These are phyloP conservation scores for Podospora australis DNA, from an alignment of 495 filamentous ascomycete genomes.

Conservation along the genomic window DNA sequence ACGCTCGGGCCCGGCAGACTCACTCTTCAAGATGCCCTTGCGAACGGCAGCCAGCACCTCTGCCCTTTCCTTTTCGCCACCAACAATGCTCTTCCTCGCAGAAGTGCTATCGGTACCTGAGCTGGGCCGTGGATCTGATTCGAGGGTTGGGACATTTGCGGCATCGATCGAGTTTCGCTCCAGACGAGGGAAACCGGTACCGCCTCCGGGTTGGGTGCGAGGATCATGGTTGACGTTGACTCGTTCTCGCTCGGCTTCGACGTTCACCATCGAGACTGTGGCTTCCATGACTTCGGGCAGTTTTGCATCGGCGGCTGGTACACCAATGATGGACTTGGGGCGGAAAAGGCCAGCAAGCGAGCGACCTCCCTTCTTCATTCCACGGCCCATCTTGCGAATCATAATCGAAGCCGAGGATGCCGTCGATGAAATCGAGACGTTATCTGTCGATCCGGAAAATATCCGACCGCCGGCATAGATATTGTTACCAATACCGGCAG, in stretches of 20 bases:
- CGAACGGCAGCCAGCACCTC: conserved; percentile 84
- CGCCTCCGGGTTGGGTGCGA: conserved; percentile 61
- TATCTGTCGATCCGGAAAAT: conserved; percentile 90
- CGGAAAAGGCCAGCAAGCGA: conserved; percentile 93
- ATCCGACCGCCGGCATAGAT: conserved; percentile 89
- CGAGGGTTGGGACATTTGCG: conserved; percentile 30
- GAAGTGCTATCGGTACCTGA: conserved; percentile 52
- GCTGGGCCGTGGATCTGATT: conserved; percentile 46
- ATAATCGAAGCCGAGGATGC: conserved; percentile 97
- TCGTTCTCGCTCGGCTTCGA: conserved; percentile 84
- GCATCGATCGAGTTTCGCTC: conserved; percentile 70
- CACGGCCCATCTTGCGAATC: conserved; percentile 98
- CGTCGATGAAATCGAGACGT: conserved; percentile 93
- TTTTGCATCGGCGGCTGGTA: conserved; percentile 58
- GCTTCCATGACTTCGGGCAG: conserved; percentile 64
- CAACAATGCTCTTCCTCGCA: conserved; percentile 78
- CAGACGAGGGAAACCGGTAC: conserved; percentile 82
- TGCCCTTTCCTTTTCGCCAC: conserved; percentile 82
- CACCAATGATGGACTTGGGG: conserved; percentile 84
- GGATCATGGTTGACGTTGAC: conserved; percentile 72
- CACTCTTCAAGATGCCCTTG: conserved; percentile 94
- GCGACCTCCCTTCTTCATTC: conserved; percentile 85
- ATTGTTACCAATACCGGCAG: conserved; percentile 79
- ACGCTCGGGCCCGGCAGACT: conserved; percentile 26
- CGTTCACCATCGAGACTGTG: conserved; percentile 87